phyloP scores from a whole-genome alignment of 2,329 filamentous ascomycete species.

The Blastomyces parvus region DNA sequence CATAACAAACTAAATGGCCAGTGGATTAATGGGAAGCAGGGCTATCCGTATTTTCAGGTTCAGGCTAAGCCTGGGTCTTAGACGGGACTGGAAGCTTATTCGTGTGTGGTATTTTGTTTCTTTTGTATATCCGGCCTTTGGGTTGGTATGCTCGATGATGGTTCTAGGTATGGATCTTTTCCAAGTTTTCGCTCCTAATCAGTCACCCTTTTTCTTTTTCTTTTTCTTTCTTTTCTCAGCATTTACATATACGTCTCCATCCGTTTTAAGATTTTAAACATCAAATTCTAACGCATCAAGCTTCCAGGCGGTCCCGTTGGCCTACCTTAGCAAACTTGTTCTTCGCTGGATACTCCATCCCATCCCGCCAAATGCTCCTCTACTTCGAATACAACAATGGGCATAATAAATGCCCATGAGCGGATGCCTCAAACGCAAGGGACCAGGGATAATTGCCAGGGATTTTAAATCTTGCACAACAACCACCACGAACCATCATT shows the following conservation, averaged over 20 bases:
- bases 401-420: background rate
- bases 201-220: background rate
- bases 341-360: too few relatives aligned
- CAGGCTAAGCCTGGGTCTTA: background rate
- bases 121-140: background rate
- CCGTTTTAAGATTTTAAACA: background rate
- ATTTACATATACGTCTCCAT: too few relatives aligned
- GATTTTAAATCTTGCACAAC: background rate
- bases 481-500: background rate
- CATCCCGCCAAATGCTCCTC: background rate
- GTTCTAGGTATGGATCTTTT: background rate
- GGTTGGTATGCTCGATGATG: background rate
- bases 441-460: background rate
- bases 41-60: background rate
- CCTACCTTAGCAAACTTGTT: background rate
- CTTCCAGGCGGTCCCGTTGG: background rate
- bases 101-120: background rate
- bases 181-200: too few relatives aligned
- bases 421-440: background rate
- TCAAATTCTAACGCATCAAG: background rate
- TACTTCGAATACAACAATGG: background rate
- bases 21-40: constrained; percentile 15
- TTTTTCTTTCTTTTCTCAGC: background rate
- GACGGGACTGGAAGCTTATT: background rate
- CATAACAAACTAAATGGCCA: constrained; percentile 22